Conservation (phyloP, 2,329 filamentous ascomycete species). For the Colletotrichum sp. region DNA sequence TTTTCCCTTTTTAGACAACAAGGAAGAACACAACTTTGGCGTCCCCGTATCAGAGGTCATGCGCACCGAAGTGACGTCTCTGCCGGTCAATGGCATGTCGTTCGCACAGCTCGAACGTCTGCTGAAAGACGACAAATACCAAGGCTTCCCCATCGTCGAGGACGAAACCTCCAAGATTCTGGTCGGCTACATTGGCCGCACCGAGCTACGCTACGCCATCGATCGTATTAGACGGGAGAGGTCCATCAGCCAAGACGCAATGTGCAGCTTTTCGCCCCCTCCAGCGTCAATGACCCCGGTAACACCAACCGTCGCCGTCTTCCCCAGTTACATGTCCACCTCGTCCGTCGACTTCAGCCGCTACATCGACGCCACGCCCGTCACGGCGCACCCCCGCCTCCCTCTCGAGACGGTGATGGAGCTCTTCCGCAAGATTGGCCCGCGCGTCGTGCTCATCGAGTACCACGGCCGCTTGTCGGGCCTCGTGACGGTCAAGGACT, state of each 20-base stretch:
- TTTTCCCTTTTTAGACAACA: constrained; percentile 95
- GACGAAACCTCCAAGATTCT: constrained; percentile 73
- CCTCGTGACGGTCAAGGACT: constrained; percentile 95
- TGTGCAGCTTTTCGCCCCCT: constrained; percentile 74
- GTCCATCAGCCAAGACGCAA: constrained; percentile 69
- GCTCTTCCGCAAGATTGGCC: constrained; percentile 96
- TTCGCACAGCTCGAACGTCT: constrained; percentile 80
- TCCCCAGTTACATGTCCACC: constrained; percentile 58
- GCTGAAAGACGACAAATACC: constrained; percentile 79
- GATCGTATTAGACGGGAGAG: constrained; percentile 77
- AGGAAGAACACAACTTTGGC: constrained; percentile 96
- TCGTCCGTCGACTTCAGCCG: constrained; percentile 79
- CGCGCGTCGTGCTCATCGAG: constrained; percentile 90
- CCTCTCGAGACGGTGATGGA: constrained; percentile 98
- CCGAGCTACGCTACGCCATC: constrained; percentile 89
- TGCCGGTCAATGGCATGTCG: constrained; percentile 77
- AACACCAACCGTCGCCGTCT: constrained; percentile 59
- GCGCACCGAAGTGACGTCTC: constrained; percentile 75
- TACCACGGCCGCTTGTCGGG: constrained; percentile 84
- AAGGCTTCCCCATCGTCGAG: constrained; percentile 92
- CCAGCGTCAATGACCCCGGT: constrained; percentile 37
- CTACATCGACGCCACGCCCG: constrained; percentile 87
- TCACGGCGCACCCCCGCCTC: constrained; percentile 88
- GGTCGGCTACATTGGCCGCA: constrained; percentile 90
- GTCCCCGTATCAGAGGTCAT: constrained; percentile 92